Evolutionary conservation across 1,284 basidiomycete genomes (phyloP), one percentile per base, ranked within the genome.

Genomic region (Trichosporon sp.): DNA sequence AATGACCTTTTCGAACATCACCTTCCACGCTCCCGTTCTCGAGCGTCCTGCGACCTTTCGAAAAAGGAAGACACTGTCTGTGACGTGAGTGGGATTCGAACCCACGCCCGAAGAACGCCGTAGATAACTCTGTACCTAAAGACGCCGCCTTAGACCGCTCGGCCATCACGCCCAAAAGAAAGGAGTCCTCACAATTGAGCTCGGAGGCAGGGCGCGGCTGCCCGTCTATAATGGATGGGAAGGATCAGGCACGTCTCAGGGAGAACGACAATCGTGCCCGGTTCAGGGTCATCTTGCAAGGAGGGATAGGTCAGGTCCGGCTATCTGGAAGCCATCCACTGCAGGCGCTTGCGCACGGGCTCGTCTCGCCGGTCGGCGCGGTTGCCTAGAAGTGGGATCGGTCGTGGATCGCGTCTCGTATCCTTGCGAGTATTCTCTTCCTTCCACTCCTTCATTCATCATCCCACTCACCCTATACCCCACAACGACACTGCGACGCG

Each of bases 31-130:
- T 54, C 51, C 5, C 5, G 26, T 10, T 54, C 19, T 26, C 19
- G 1, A 26, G 16, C 14, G n/a, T 6, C 2, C 12, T 26, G 51
- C 51, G 1, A 11, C 19, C 6, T 26, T n/a, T 54, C 51, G 51
- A 54, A 54, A 54, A 54, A 54, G 51, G 51, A 54, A 54, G 51
- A 54, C 51, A 54, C 51, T 54, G 43, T 46, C 43, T n/a, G 43
- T 54, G 51, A 54, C 51, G 51, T 54, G 65, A 77, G 78, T 80
- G 79, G 79, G 79, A 78, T 80, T 80, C 79, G 79, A 80, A 80
- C 79, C 79, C 79, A 80, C 79, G 79, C 76, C 78, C 79, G 79
- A 80, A 80, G 79, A 80, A 54, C 51, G 51, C 51, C 51, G 51
- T 54, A 54, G 51, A 54, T 54, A 54, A 21, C 51, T 26, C 51